Evolutionary conservation across 257 asterid genomes (phyloP), one percentile per base, ranked within the genome.

Genomic region (Solanum phureja): DNA sequence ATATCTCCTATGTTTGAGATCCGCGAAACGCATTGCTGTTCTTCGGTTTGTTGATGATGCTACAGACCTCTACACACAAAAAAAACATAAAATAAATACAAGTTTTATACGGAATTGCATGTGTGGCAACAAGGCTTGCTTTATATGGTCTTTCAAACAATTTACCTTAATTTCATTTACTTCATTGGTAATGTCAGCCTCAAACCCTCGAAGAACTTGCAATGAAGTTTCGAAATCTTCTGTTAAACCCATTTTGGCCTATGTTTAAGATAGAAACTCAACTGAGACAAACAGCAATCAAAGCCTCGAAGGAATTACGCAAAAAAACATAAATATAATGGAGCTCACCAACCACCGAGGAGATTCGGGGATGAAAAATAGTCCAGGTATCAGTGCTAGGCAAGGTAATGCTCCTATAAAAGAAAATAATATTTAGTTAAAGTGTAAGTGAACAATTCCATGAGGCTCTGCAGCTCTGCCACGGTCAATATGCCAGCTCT

Each of bases 281-380:
- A 84, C 16, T 90, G 81, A 92, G 86, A 74, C 27, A 85, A 79
- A 40, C 64, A 64, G 68, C 44, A 88, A 89, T 5, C 3, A 27
- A 35, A 84, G 38, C 74, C 83, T 69, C 66, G 64, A 87, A 4
- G 66, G 42, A 83, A 18, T 10, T 24, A 81, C 23, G 42, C 71
- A 58, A 24, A 62, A 79, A 77, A 83, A 69, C 31, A 79, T 21
- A 77, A 33, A 81, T 40, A 87, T 84, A 24, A 69, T 14, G 85
- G 71, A 87, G 76, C 98, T 95, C 94, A 95, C 99, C 99, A 97
- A 93, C 99, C 99, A 97, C 90, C 98, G 93, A 90, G 99, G 99
- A 91, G 93, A 92, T 87, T 92, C 93, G 0, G 94, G 94, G 79
- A 92, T 88, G 89, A 90, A 92, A 87, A 92, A 92, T 29, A 90